Conservation (phyloP, 441 rosid species). For the Populus hybrid region DNA sequence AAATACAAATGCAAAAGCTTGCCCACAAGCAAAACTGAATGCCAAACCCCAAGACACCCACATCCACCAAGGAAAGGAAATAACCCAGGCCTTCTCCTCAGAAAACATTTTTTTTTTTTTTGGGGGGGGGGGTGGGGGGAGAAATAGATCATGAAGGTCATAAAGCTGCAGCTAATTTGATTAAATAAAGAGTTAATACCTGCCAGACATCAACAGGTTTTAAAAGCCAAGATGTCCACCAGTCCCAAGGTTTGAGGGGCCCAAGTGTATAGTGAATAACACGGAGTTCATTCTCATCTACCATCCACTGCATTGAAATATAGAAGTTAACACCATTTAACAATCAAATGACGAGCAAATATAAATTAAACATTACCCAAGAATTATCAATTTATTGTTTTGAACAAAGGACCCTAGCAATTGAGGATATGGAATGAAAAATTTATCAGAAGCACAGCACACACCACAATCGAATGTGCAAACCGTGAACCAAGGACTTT, state of each 20-base stretch:
- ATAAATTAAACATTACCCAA: background rate
- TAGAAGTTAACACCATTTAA: conserved; percentile 4
- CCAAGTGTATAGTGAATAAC: conserved; percentile 98
- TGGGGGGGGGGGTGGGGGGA: background rate
- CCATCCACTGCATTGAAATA: conserved; percentile 85
- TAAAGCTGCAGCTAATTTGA: background rate
- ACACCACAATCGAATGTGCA: background rate
- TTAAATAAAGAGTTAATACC: conserved; percentile 38
- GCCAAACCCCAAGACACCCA: background rate
- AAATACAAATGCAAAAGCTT: background rate
- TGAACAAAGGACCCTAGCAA: background rate
- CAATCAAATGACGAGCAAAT: background rate
- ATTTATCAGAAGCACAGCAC: no score
- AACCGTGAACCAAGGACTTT: background rate
- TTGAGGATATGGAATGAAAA: background rate
- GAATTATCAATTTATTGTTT: background rate
- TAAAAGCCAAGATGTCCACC: conserved; percentile 99
- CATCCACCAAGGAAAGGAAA: background rate
- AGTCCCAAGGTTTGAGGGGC: conserved; percentile 98
- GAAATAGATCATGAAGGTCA: background rate
- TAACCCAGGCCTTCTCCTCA: background rate
- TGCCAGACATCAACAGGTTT: conserved; percentile 99
- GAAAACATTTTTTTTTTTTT: background rate
- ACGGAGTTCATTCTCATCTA: conserved; percentile 82
- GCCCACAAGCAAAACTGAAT: background rate